Evolutionary conservation across 441 rosid genomes (phyloP), one percentile per base, ranked within the genome.

Genomic region (Syzygium malaccense): DNA sequence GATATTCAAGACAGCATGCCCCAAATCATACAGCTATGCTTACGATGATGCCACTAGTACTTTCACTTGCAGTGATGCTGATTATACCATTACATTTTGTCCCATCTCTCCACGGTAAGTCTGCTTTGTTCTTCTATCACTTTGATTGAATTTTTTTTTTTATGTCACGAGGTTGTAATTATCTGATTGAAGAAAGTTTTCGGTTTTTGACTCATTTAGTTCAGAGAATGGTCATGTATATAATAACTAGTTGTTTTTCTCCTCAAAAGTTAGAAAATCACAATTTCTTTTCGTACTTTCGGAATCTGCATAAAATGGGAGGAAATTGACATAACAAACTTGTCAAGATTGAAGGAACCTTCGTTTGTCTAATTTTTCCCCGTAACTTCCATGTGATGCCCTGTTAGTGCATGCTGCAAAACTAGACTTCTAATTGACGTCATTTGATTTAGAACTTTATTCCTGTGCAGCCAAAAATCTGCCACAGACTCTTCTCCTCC

Each of bases 1-100:
- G 51, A 87, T 89, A 86, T 89, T 89, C 85, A 89, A 89, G 88
- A 64, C 90, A 3, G 90, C 90, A 30, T 89, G 90, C 83, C 90
- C 90, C n/a, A 80, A 66, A 58, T 87, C 90, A 12, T 89, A 89
- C 32, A 89, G 90, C 87, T 89, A 89, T 30, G 90, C 90, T 17
- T 89, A 89, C 20, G 90, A 89, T 51, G 90, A 89, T 19, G 87
- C 88, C 14, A 13, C 86, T 13, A 89, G 90, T 64, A 89, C 90
- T 17, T 89, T 89, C 87, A 89, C 90, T 19, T 89, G 90, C 87
- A 64, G 68, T 25, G 88, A 88, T 10, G 90, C 88, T 54, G 88
- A 89, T 71, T 89, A 89, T 56, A 79, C 88, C 19, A 64, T 89
- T 49, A 89, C 88, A 8, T 89, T 89, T 32, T 89, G 90, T 45